Evolutionary conservation across 306 rosid species (phyloP), one percentile per base, ranked within the genome.

Genomic region (Carpinus viminea): DNA sequence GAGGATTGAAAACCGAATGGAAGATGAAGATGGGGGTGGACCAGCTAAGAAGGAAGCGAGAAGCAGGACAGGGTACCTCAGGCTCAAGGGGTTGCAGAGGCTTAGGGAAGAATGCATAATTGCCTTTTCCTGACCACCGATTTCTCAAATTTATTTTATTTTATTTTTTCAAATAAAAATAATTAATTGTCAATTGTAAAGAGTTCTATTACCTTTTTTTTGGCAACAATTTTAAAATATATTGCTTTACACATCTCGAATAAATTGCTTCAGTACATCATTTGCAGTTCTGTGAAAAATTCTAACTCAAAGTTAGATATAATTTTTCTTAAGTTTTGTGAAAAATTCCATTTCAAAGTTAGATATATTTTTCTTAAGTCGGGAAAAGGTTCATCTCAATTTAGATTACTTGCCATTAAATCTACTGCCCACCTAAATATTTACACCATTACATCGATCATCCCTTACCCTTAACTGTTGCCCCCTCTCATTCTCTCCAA

Each of bases 1-100:
- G 6, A 86, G 91, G 90, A 91, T 95, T 87, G 98, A 93, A 86
- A 88, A 73, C 78, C 86, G 46, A 83, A 78, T 82, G 38, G 97
- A 87, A 57, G 78, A 26, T 20, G 87, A 65, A 57, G 84, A 80
- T 47, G 82, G 70, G 53, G 86, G 78, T 9, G 89, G 71, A 65
- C 74, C 83, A 73, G 76, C 72, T 24, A 83, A 84, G 34, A 87
- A 85, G 86, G 78, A 53, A 18, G 84, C 16, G 57, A 91, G 86
- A 83, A 80, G 57, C 59, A 90, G 80, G 79, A 84, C 75, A 91
- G 83, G 85, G 76, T 62, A 73, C 85, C 83, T 65, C 88, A 74
- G 71, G 82, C 86, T 68, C 93, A 90, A 83, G 81, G 81, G 78
- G 83, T 74, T 18, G 93, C 84, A 9, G 92, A 94, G 83, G 91